These are phyloP conservation scores for Aspergillus caelatus DNA, from an alignment of 2,329 filamentous ascomycete genomes.

Conservation along the genomic window DNA sequence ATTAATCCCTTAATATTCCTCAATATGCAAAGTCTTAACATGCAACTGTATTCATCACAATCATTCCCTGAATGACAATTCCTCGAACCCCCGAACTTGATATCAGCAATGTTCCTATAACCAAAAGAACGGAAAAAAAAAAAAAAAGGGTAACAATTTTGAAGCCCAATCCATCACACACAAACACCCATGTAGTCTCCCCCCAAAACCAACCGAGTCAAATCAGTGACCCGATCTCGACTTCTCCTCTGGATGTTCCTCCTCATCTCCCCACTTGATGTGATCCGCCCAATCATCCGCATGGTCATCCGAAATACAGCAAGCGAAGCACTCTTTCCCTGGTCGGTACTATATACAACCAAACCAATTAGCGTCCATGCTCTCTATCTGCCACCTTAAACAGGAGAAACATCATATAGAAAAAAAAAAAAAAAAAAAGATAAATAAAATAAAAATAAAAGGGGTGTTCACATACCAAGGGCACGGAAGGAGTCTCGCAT, in stretches of 20 bases:
- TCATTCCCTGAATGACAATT: neutral
- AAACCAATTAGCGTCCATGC: neutral
- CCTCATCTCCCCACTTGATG: neutral
- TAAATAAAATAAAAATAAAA: neutral
- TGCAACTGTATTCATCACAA: neutral
- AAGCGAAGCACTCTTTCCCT: neutral
- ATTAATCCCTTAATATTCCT: neutral
- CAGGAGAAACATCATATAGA: neutral
- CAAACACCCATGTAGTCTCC: neutral
- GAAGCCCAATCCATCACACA: no score
- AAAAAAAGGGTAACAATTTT: no score
- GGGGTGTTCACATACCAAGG: neutral
- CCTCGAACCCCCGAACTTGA: neutral
- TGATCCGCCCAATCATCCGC: neutral
- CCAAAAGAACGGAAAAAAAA: no score
- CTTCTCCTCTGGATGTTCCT: neutral
- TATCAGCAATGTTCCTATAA: neutral
- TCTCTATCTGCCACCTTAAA: neutral
- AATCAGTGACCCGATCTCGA: neutral
- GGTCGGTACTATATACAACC: neutral
- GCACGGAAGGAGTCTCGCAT: slow-evolving; percentile 1
- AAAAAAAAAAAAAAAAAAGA: neutral
- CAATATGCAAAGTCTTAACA: neutral
- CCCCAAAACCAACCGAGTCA: neutral
- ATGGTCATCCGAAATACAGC: neutral